Conservation (phyloP, 257 asterid species). For the Scutellaria minor region DNA sequence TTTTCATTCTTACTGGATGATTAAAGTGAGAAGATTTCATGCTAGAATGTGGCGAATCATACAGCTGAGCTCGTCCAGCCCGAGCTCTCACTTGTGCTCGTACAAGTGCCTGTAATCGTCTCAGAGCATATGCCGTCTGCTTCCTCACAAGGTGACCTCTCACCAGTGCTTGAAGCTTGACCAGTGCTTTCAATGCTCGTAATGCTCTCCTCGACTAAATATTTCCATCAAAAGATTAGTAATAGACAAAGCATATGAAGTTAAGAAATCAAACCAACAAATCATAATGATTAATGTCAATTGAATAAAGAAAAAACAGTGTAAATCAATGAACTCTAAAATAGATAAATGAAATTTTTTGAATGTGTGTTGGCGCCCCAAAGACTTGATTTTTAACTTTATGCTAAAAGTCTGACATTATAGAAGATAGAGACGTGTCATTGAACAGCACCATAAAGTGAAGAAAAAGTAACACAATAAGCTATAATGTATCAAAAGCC, state of each 20-base stretch:
- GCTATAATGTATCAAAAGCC: slow-evolving; percentile 20
- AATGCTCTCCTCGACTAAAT: slow-evolving; percentile 81
- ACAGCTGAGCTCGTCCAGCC: slow-evolving; percentile 45
- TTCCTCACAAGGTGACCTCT: slow-evolving; percentile 82
- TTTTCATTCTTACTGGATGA: slow-evolving; percentile 43
- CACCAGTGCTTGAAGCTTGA: slow-evolving; percentile 88
- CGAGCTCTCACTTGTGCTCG: slow-evolving; percentile 75
- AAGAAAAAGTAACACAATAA: slow-evolving; percentile 36
- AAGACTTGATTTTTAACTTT: slow-evolving; percentile 37
- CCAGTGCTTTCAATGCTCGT: slow-evolving; percentile 80
- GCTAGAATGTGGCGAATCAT: slow-evolving; percentile 66
- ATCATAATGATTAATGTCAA: not conserved
- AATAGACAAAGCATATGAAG: not conserved
- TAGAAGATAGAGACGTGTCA: slow-evolving; percentile 49
- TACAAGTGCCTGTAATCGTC: slow-evolving; percentile 60
- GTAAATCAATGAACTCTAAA: not conserved
- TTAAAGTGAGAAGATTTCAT: slow-evolving; percentile 55
- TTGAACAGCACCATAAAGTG: slow-evolving; percentile 40
- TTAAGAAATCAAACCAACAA: not conserved
- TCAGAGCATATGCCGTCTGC: slow-evolving; percentile 60
- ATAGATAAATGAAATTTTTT: slow-evolving; percentile 29
- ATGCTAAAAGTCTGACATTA: slow-evolving; percentile 42
- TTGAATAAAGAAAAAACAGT: slow-evolving; percentile 7
- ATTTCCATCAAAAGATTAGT: not conserved
- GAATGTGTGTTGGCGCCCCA: slow-evolving; percentile 47